These are phyloP conservation scores for Boletus rubropictus DNA, from an alignment of 768 basidiomycete genomes.

Conservation along the genomic window DNA sequence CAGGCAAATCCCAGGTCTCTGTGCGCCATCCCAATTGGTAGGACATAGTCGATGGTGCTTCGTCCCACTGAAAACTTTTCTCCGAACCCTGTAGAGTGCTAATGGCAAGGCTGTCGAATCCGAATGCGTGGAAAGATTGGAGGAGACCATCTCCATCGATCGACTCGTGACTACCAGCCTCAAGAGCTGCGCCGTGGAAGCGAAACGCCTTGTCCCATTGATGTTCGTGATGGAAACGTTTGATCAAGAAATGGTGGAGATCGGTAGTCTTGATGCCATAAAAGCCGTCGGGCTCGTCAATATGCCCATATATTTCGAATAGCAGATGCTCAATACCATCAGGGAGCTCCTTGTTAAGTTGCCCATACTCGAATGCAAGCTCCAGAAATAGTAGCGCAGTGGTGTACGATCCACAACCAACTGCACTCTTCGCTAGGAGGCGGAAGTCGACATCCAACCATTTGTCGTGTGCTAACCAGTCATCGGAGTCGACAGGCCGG, in stretches of 20 bases:
- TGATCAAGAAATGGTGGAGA: conserved; percentile 73
- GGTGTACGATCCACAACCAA: conserved; percentile 77
- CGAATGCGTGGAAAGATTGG: conserved; percentile 80
- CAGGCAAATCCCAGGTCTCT: conserved; percentile 91
- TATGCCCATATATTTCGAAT: conserved; percentile 89
- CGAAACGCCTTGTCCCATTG: conserved; percentile 90
- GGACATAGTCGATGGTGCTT: conserved; percentile 43
- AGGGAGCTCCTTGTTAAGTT: conserved; percentile 25
- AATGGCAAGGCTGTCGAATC: conserved; percentile 85
- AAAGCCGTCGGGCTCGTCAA: conserved; percentile 98
- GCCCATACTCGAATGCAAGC: conserved; percentile 52
- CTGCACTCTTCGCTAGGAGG: conserved; percentile 67
- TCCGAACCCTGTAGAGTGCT: conserved; percentile 47
- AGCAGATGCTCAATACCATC: conserved; percentile 58
- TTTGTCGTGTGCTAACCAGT: conserved; percentile 53
- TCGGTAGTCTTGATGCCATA: conserved; percentile 85
- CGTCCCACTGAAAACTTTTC: conserved; percentile 26
- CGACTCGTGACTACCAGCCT: conserved; percentile 45
- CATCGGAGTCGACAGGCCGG: conserved; percentile 32
- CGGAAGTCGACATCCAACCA: conserved; percentile 80
- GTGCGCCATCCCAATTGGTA: conserved; percentile 93
- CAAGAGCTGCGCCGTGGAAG: conserved; percentile 81
- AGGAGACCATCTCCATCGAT: conserved; percentile 60
- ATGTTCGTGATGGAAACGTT: conserved; percentile 85
- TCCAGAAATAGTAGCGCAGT: conserved; percentile 89